phyloP scores from a whole-genome alignment of 139 green algal genomes.

The Chlamydomonas asymmetrica region DNA sequence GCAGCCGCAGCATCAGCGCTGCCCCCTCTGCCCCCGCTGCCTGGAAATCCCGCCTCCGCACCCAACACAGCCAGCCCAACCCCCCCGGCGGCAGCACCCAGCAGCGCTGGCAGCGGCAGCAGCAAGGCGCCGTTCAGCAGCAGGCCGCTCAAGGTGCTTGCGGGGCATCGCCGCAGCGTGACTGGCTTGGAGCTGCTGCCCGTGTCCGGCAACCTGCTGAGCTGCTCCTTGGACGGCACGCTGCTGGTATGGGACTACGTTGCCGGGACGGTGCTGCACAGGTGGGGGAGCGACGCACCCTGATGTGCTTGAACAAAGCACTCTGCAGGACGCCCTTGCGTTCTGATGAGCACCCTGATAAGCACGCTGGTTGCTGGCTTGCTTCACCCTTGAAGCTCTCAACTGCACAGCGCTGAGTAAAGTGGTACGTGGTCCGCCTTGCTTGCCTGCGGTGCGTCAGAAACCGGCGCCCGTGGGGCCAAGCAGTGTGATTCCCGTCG shows the following conservation, averaged over 20 bases:
- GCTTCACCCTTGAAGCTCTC: neutral
- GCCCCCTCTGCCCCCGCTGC: too few species aligned
- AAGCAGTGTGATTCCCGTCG: neutral
- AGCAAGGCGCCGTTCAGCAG: conserved; percentile 29
- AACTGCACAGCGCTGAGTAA: too few species aligned
- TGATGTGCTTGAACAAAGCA: neutral
- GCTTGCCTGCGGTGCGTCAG: too few species aligned
- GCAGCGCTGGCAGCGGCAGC: too few species aligned
- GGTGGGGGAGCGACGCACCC: conserved; percentile 5
- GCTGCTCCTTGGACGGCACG: conserved; percentile 52
- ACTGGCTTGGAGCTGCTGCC: conserved; percentile 52
- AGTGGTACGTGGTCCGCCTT: too few species aligned
- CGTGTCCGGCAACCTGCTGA: conserved; percentile 50
- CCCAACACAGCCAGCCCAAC: neutral
- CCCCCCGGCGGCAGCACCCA: neutral
- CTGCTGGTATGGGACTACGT: conserved; percentile 70
- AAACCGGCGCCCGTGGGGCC: too few species aligned
- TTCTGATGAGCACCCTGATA: neutral
- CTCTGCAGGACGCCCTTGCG: neutral
- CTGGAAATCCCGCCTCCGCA: neutral
- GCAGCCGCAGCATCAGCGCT: neutral
- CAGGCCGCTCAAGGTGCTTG: conserved; percentile 44
- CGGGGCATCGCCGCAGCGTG: conserved; percentile 52
- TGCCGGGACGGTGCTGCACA: conserved; percentile 42
- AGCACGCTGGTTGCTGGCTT: neutral